Evolutionary conservation across 352 stramenopile genomes (phyloP), one percentile per base, ranked within the genome.

Genomic region (Pythium dissotocum): DNA sequence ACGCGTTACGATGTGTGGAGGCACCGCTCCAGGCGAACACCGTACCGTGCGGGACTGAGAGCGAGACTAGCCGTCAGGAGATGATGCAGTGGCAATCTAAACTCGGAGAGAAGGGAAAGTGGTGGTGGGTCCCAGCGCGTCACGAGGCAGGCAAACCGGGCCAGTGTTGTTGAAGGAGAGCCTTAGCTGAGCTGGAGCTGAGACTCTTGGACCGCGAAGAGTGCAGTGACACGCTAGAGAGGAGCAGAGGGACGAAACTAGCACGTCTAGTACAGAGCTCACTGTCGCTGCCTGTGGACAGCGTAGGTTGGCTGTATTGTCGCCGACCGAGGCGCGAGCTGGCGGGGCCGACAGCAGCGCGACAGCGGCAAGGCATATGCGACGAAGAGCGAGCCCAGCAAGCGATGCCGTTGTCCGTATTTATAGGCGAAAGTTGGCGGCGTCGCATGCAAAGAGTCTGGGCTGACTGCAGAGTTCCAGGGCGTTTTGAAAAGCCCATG

Each of bases 1-100:
- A 58, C 64, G 62, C 63, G 63, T 63, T 57, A 63, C 54, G 55
- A 69, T 69, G 63, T 69, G 55, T 63, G 54, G 44, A 69, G 63
- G 40, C 63, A 53, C 46, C 46, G 46, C 46, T 2, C 10, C 42
- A 53, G 12, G 46, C 51, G 51, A 38, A 40, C 51, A 16, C 26
- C 30, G 26, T 35, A 57, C 30, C 26, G 51, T 40, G 51, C 18
- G 26, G 26, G 51, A 35, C 26, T 21, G 51, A 5, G 51, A 38
- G 51, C 33, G 4, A 28, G 55, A 24, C 21, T 24, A 24, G 21
- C 21, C 21, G 21, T 24, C 21, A 24, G 21, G 21, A 24, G 21
- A 24, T 24, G 21, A 24, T 24, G 21, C 7, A 33, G 52, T 28
- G 32, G 33, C 24, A 57, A 57, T 56, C 30, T 60, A 58, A 58